A percentile compares a stretch with the other conserved stretches of the same genome.
Evolutionary conservation across 2,329 filamentous ascomycete species (phyloP).

Genomic region (Penicillium italicum): DNA sequence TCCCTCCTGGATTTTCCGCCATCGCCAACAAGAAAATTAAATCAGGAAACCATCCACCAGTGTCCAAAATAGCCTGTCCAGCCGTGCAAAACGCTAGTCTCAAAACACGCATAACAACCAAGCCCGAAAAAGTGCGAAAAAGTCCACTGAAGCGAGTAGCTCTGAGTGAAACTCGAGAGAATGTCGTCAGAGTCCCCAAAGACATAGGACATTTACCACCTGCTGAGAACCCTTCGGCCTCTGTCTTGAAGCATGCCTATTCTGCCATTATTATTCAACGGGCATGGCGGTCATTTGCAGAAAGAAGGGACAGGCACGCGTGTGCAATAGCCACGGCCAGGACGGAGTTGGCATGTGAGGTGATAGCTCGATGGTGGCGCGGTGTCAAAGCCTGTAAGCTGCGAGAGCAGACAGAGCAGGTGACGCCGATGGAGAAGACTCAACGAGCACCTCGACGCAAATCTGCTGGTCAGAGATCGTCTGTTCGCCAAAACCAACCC

Average conservation of each 20-base stretch:
- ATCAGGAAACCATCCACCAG: not conserved
- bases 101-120: not conserved
- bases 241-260: conserved; percentile 47
- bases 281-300: conserved; percentile 44
- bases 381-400: conserved; percentile 18
- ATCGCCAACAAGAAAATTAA: conserved; percentile 19
- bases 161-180: conserved; percentile 15
- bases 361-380: conserved; percentile 38
- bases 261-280: conserved; percentile 54
- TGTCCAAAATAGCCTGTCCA: not conserved
- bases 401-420: conserved; percentile 1
- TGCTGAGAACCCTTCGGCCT: conserved; percentile 58
- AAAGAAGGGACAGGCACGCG: conserved; percentile 17
- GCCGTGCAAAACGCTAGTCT: not conserved
- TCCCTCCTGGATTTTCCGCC: conserved; percentile 48
- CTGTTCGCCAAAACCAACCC: not conserved
- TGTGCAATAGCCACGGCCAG: conserved; percentile 35
- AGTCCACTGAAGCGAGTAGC: not conserved
- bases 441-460: not conserved
- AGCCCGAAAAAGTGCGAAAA: not conserved
- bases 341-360: conserved; percentile 39
- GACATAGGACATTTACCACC: conserved; percentile 15
- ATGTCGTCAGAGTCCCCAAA: not conserved
- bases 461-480: not conserved
- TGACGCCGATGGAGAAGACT: not conserved